A percentile compares a stretch with the other conserved stretches of the same genome.
These are phyloP conservation scores for Lyophyllum shimeji DNA, from an alignment of 768 basidiomycete species.

Conservation along the genomic window DNA sequence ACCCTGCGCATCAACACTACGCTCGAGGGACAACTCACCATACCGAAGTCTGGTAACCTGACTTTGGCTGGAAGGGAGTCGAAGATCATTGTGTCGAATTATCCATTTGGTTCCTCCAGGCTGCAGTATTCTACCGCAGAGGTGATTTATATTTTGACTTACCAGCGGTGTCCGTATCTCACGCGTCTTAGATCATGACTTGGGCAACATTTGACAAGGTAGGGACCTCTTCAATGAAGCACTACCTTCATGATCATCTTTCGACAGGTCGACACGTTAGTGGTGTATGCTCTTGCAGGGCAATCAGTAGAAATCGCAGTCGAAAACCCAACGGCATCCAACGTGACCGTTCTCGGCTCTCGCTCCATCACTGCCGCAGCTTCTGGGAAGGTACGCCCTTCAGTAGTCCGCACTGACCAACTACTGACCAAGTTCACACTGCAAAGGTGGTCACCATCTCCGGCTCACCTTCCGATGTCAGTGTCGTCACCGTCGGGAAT, in stretches of 20 bases:
- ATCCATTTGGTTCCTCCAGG: constrained; percentile 53
- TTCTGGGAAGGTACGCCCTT: constrained; percentile 15
- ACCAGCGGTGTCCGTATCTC: background rate
- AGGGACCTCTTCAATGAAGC: background rate
- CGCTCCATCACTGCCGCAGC: constrained; percentile 18
- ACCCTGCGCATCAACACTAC: constrained; percentile 47
- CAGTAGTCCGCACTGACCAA: background rate
- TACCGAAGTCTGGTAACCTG: constrained; percentile 40
- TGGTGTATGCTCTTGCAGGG: constrained; percentile 37
- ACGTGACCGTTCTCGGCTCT: constrained; percentile 19
- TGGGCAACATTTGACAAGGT: constrained; percentile 38
- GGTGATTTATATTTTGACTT: constrained; percentile 26
- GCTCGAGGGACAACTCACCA: constrained; percentile 37
- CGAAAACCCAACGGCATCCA: constrained; percentile 8
- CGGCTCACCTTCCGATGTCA: constrained; percentile 34
- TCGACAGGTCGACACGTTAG: constrained; percentile 28
- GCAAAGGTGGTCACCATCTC: constrained; percentile 43
- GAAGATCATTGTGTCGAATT: constrained; percentile 63
- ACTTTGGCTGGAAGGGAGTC: constrained; percentile 64
- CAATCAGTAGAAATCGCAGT: constrained; percentile 31
- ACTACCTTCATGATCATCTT: background rate
- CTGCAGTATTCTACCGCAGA: constrained; percentile 65
- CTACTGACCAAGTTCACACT: background rate
- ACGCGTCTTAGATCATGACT: constrained; percentile 29
- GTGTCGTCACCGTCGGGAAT: constrained; percentile 43